Conservation (phyloP, 1,139 yeast species). For the Geotrichum bryndzae region DNA sequence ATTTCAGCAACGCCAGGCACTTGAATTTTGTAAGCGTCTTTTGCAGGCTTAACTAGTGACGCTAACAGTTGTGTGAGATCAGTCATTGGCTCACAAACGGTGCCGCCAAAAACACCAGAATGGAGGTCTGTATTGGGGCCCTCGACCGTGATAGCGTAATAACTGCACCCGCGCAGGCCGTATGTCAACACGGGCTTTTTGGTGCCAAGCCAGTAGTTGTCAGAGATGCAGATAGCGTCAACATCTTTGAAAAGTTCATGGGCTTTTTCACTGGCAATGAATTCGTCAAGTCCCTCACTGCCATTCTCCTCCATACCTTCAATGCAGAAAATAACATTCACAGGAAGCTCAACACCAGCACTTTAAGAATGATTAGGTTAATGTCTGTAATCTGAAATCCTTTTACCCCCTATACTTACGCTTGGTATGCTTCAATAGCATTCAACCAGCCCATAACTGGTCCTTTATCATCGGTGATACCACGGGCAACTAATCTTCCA, state of each 20-base stretch:
- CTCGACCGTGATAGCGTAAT: constrained; percentile 70
- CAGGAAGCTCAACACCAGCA: constrained; percentile 84
- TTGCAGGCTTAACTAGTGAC: constrained; percentile 53
- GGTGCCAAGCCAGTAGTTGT: constrained; percentile 98
- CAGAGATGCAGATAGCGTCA: constrained; percentile 92
- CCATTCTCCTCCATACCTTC: constrained; percentile 99
- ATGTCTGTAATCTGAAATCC: not conserved
- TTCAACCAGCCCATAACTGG: constrained; percentile 98
- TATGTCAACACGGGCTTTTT: constrained; percentile 93
- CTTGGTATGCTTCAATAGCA: constrained; percentile 81
- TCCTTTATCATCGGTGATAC: constrained; percentile 96
- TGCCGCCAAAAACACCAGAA: constrained; percentile 96
- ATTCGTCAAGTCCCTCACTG: constrained; percentile 79
- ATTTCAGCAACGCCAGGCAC: constrained; percentile 86
- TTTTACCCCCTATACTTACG: constrained; percentile 23
- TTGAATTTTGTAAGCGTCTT: constrained; percentile 73
- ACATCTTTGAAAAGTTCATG: constrained; percentile 71
- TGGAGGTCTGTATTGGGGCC: constrained; percentile 98
- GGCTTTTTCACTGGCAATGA: constrained; percentile 69
- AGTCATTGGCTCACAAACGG: constrained; percentile 95
- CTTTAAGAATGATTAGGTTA: constrained; percentile 39
- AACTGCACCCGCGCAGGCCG: constrained; percentile 94
- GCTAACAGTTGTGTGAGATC: constrained; percentile 76
- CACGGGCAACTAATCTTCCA: constrained; percentile 72
- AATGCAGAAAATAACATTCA: constrained; percentile 83